Base-by-base conservation (phyloP, 164 flowering plant genomes). In the Nelumbo lutea region DNA sequence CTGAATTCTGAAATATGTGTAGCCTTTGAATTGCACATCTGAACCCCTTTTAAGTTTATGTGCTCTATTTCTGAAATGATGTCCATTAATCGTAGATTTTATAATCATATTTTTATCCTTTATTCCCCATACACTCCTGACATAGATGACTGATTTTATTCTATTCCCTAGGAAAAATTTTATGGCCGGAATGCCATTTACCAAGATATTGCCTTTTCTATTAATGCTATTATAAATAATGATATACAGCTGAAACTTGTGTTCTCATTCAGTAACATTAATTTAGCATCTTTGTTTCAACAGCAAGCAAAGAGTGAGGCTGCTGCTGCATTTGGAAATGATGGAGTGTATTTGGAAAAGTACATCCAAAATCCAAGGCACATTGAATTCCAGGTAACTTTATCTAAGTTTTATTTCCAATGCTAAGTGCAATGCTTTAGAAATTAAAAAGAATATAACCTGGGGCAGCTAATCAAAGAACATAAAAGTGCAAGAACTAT, bases 221-320 rank as follows among this genome's bases (percentile, higher is more conserved):
- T 40, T 40, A 7, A 27, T 27, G 27, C 27, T 27, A 27, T 27
- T 27, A 27, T 27, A 27, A 27, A 27, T 27, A 27, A 27, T 27
- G 27, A 27, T 27, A 38, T 2, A 60, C 43, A 41, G 42, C 6
- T 15, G 40, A 13, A 57, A 4, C 39, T 38, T n/a, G 14, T 66
- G 59, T 56, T 66, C 38, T n/a, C 27, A 43, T 57, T 43, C 6
- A 50, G 10, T 48, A 13, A 59, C 51, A 15, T 69, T 46, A 8
- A 48, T 27, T 51, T 9, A 6, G 10, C 41, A 58, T 40, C 65
- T 62, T 70, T 75, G 9, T 8, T 56, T 76, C 67, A 42, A 66
- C 83, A 94, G 99, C 94, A 88, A 95, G 99, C 99, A 52, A 90
- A 92, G 80, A 89, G 89, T 83, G 99, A 96, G 81, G 99, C 99